Evolutionary conservation across 768 basidiomycete genomes (phyloP).

Genomic region (Trametes meyenii): DNA sequence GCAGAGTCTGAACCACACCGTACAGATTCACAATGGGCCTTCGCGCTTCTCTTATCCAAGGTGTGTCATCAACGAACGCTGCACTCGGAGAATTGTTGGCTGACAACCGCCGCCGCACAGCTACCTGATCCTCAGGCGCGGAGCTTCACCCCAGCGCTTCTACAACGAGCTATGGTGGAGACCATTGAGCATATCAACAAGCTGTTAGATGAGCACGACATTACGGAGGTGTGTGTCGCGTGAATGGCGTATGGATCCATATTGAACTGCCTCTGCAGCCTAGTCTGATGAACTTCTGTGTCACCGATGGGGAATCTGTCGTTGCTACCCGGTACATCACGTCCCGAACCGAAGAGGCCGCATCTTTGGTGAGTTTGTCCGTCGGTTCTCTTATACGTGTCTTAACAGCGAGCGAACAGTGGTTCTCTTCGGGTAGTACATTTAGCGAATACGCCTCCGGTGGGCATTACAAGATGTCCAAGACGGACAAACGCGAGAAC

Average conservation of each 20-base stretch:
- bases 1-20: slow-evolving; percentile 1
- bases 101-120: slow-evolving; percentile 40
- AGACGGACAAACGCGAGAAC: slow-evolving; percentile 92
- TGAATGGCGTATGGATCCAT: neutral
- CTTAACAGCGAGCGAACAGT: slow-evolving; percentile 44
- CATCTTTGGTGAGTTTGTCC: slow-evolving; percentile 66
- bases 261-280: slow-evolving; percentile 50
- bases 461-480: slow-evolving; percentile 93
- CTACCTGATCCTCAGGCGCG: slow-evolving; percentile 79
- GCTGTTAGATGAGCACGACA: slow-evolving; percentile 70
- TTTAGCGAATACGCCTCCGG: slow-evolving; percentile 90
- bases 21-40: slow-evolving; percentile 95
- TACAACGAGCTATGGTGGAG: slow-evolving; percentile 86
- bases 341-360: slow-evolving; percentile 88
- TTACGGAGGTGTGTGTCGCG: slow-evolving; percentile 60
- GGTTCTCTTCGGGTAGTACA: slow-evolving; percentile 94
- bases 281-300: slow-evolving; percentile 92
- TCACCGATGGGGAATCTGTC: slow-evolving; percentile 93
- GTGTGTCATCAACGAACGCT: slow-evolving; percentile 36
- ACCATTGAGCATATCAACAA: slow-evolving; percentile 82
- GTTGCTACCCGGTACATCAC: slow-evolving; percentile 95
- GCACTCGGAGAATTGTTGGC: neutral
- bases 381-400: no score
- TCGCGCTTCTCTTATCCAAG: slow-evolving; percentile 88
- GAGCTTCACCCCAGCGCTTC: slow-evolving; percentile 67